Evolutionary conservation across 345 rosid species (phyloP), one percentile per base, ranked within the genome.

Genomic region (Noccaea bulbosa): DNA sequence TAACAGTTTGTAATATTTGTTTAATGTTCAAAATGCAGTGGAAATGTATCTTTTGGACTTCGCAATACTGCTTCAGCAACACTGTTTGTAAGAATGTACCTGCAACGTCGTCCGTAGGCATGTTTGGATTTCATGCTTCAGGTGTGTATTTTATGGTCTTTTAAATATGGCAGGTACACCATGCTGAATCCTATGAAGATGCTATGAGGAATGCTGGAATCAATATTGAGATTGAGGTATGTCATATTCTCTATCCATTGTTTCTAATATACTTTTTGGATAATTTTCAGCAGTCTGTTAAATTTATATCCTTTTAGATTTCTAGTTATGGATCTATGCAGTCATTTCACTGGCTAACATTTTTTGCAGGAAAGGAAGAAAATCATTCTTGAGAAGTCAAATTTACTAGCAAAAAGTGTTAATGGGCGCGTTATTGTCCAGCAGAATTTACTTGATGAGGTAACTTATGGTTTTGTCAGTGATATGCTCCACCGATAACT

Each of bases 1-100:
- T 37, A 51, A 44, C 27, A 43, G 5, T 12, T 10, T 50, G 33
- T 17, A 44, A 20, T 11, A 43, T 30, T 8, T 69, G 60, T 40
- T 73, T 72, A 35, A 38, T 55, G 75, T 70, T 67, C 67, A 27
- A 43, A 50, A 58, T 86, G 92, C 63, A 91, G 98, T 74, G 97
- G 92, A 62, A 87, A 80, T 70, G 74, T 81, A 71, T 93, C 98
- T 8, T 85, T 72, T 75, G 98, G 96, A 70, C 94, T 91, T 64
- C 92, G 97, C 61, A 91, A 87, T 82, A 86, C 94, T 79, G 81
- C 87, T 62, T 81, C 83, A 34, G 88, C 92, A 50, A 84, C 90
- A 50, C 71, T 91, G 57, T 66, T 59, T 85, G 97, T 91, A 79
- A 74, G 81, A 73, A 50, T 60, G 38, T 14, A 46, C 38, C 14